phyloP scores from a whole-genome alignment of 2,329 filamentous ascomycete genomes.

The Calonectria montana region DNA sequence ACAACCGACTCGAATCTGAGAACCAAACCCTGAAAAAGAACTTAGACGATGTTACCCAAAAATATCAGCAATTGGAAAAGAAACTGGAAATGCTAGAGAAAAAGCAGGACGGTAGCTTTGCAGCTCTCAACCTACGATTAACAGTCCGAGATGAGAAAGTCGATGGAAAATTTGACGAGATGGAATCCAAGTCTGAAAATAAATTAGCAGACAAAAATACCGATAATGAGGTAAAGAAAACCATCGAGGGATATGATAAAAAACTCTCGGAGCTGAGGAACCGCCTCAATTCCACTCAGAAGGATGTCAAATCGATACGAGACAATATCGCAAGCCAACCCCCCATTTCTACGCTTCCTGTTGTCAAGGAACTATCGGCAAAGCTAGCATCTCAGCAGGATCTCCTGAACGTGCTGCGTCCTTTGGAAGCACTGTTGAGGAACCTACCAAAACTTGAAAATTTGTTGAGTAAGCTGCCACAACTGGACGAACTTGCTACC shows the following conservation, averaged over 20 bases:
- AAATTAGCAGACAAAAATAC: neutral
- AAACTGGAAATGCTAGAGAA: conserved; percentile 38
- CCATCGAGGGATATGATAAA: conserved; percentile 13
- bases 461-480: neutral
- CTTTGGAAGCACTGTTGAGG: neutral
- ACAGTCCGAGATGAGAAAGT: conserved; percentile 16
- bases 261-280: neutral
- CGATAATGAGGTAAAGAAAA: neutral
- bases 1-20: conserved; percentile 12
- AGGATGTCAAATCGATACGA: neutral
- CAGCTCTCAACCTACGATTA: neutral
- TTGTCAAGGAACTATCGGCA: neutral
- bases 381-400: neutral
- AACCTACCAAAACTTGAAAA: neutral
- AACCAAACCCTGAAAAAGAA: conserved; percentile 21
- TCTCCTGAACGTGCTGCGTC: neutral
- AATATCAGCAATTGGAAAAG: conserved; percentile 28
- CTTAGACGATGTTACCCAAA: conserved; percentile 28
- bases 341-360: neutral
- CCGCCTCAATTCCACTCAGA: neutral
- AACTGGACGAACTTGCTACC: neutral
- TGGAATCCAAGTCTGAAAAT: neutral
- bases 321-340: neutral
- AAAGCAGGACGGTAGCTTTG: conserved; percentile 35
- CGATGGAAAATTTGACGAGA: neutral